Evolutionary conservation across 495 filamentous ascomycete genomes (phyloP), one percentile per base, ranked within the genome.

Genomic region (Aspergillus leporis): DNA sequence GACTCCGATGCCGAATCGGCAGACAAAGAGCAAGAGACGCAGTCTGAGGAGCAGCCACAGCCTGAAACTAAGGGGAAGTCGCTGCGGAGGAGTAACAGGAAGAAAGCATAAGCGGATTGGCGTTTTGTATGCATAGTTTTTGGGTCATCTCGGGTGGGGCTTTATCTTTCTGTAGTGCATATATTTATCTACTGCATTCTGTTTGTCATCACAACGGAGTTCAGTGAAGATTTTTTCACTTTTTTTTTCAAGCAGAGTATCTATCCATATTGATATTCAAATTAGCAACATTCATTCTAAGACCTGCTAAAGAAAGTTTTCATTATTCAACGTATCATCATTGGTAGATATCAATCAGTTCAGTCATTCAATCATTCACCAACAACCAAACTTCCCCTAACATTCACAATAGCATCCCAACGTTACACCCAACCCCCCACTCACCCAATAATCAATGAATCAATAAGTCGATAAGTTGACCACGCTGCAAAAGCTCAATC

Each of bases 61-160:
- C 40, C 59, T 19, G 19, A 53, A 21, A n/a, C 38, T 1, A 41
- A 41, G 14, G 16, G 14, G 9, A 47, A 19, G 43, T 22, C 19
- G 53, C 40, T 38, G 12, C 43, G 43, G 12, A 66, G 63, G 46
- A 60, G 64, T 10, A 40, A 49, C 10, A 68, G 68, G 51, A 65
- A 36, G 22, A 61, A 64, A 53, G 32, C 62, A 30, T 57, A 48
- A 54, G 49, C 9, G 47, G 25, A 31, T 31, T 55, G n/a, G 19
- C n/a, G 16, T 23, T 43, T 16, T 55, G n/a, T 46, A 43, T 41
- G 16, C 38, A 41, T 41, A 41, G 38, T 18, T 41, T 41, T 41
- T 6, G 0, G 3, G 16, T 5, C 14, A 28, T 41, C 2, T 41
- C 38, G 16, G 38, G 14, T 18, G 38, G 38, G 38, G 38, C n/a